Conservation (phyloP, 257 asterid genomes). For the Fraxinus anomala region DNA sequence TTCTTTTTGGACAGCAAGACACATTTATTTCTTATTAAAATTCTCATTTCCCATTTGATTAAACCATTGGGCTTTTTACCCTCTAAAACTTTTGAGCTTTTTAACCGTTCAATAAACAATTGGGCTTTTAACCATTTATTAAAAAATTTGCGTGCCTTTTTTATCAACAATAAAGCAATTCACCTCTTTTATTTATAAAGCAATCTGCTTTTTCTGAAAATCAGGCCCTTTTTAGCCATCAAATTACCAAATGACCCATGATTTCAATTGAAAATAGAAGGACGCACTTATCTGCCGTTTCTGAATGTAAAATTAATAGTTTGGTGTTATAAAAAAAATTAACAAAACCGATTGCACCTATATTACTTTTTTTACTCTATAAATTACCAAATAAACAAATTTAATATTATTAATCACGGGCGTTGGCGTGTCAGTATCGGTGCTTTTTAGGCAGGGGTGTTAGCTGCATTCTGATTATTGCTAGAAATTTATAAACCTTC, state of each 20-base stretch:
- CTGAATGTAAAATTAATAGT: not conserved
- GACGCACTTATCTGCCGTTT: no score
- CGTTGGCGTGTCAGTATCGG: not conserved
- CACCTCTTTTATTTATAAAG: not conserved
- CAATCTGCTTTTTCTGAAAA: not conserved
- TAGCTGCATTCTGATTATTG: slow-evolving; percentile 16
- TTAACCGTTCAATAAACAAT: not conserved
- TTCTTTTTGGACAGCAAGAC: not conserved
- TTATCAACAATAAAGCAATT: not conserved
- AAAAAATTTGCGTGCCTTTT: not conserved
- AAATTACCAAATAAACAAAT: not conserved
- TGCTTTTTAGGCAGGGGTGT: not conserved
- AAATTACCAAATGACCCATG: not conserved
- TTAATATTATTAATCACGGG: not conserved
- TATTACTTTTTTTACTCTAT: not conserved
- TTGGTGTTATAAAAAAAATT: not conserved
- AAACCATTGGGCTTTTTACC: not conserved
- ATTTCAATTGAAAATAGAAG: no score
- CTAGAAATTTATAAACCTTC: not conserved
- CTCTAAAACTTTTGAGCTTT: not conserved
- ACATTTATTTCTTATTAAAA: not conserved
- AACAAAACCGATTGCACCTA: not conserved
- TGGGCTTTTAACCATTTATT: not conserved
- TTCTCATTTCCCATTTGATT: not conserved
- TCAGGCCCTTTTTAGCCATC: not conserved